phyloP scores from a whole-genome alignment of 345 rosid species.

The Cardamine occulta region DNA sequence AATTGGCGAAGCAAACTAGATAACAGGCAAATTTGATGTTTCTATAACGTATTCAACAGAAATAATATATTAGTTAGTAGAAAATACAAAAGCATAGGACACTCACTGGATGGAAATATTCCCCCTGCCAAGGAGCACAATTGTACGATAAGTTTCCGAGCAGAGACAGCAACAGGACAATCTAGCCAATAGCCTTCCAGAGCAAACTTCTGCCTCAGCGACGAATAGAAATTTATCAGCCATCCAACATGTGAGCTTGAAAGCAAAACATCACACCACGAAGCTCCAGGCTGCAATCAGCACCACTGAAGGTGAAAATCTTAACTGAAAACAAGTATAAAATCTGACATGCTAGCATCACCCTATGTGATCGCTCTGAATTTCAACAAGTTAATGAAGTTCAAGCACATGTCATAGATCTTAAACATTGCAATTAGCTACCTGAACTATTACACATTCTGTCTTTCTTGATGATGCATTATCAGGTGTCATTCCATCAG shows the following conservation, averaged over 20 bases:
- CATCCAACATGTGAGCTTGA: constrained; percentile 89
- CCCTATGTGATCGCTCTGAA: constrained; percentile 19
- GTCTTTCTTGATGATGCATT: constrained; percentile 58
- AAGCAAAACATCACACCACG: constrained; percentile 86
- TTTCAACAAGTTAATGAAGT: constrained; percentile 25
- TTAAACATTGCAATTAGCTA: constrained; percentile 38
- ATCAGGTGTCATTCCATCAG: constrained; percentile 63
- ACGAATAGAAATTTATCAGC: constrained; percentile 74
- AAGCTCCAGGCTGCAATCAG: constrained; percentile 86
- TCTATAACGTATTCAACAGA: constrained; percentile 21
- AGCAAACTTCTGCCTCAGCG: constrained; percentile 79
- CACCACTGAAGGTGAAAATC: constrained; percentile 36
- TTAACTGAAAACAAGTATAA: constrained; percentile 25
- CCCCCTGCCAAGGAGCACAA: constrained; percentile 87
- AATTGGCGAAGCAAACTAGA: constrained; percentile 22
- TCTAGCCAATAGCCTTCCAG: constrained; percentile 80
- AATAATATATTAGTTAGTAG: constrained; percentile 19
- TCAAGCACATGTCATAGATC: constrained; percentile 23
- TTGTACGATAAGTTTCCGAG: constrained; percentile 91
- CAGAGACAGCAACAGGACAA: constrained; percentile 91
- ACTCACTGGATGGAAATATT: constrained; percentile 77
- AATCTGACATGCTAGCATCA: constrained; percentile 29
- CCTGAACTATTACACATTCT: constrained; percentile 85
- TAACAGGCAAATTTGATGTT: constrained; percentile 12
- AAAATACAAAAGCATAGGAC: constrained; percentile 29